Evolutionary conservation across 2,329 filamentous ascomycete species (phyloP), one percentile per base, ranked within the genome.

Genomic region (Fusarium nodosum): DNA sequence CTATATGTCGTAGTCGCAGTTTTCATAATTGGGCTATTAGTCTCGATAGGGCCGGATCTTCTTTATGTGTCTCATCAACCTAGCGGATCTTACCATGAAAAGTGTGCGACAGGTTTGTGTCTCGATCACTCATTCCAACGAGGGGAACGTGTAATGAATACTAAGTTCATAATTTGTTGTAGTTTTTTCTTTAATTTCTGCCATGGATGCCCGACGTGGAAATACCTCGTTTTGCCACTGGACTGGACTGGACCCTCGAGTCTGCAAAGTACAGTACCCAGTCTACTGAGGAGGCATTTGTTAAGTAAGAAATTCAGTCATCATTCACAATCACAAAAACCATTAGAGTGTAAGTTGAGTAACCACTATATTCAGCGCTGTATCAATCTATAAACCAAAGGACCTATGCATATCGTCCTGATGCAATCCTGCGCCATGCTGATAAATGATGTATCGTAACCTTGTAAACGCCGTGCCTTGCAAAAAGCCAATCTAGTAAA

Each of bases 341-440:
- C 7, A 22, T 15, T 4, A 7, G 5, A 38, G 26, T 1, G 6
- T 7, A 44, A 26, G 31, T 66, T 52, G 44, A 69, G 66, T 45
- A 61, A 58, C 64, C 46, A 28, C 57, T 68, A 16, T 61, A 64
- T 71, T 72, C 65, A 64, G 53, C 56, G 53, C 64, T 59, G 39
- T 51, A 57, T 59, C 69, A 69, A 69, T 71, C 68, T 71, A 71
- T 69, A 53, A 56, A 24, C 44, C 47, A 46, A 70, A 63, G 60
- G 59, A 39, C 31, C 26, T 56, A 60, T 56, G 61, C 60, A 64
- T 46, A 46, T 31, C n/a, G n/a, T 46, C 44, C 26, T 46, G 10
- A 31, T 31, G 62, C 67, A 39, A 18, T 63, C 73, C 46, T 71
- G 72, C 73, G 73, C 73, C 73, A 60, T 75, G 73, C 73, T 75